phyloP scores from a whole-genome alignment of 495 filamentous ascomycete species.

The Penicillium cinerascens region DNA sequence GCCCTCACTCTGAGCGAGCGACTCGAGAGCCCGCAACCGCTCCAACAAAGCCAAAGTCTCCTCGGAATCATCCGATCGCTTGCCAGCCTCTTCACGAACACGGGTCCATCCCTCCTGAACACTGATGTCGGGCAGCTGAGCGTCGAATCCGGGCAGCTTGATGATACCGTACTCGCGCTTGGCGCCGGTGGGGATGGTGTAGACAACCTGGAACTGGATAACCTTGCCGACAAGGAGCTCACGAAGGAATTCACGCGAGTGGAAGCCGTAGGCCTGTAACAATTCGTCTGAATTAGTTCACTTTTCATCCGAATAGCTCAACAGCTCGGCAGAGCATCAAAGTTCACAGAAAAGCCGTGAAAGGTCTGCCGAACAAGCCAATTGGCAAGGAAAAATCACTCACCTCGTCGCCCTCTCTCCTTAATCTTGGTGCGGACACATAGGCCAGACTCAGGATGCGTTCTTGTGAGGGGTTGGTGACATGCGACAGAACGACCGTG shows the following conservation, averaged over 20 bases:
- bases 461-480: constrained; percentile 72
- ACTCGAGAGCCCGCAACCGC: constrained; percentile 71
- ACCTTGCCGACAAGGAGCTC: constrained; percentile 79
- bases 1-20: constrained; percentile 68
- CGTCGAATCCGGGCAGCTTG: constrained; percentile 64
- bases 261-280: constrained; percentile 71
- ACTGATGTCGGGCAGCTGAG: constrained; percentile 70
- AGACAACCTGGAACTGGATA: constrained; percentile 76
- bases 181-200: constrained; percentile 73
- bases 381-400: constrained; percentile 12
- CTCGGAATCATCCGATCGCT: constrained; percentile 75
- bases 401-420: constrained; percentile 87
- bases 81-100: constrained; percentile 85
- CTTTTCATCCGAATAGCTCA: neutral
- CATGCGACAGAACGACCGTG: constrained; percentile 74
- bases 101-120: constrained; percentile 87
- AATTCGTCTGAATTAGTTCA: constrained; percentile 1
- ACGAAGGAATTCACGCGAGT: constrained; percentile 88
- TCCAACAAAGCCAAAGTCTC: constrained; percentile 67
- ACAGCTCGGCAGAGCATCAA: neutral
- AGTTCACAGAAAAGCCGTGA: neutral
- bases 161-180: constrained; percentile 86
- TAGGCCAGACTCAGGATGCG: constrained; percentile 85
- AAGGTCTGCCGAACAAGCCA: neutral
- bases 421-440: constrained; percentile 80